A percentile compares a stretch with the other conserved stretches of the same genome.
Evolutionary conservation across 805 yeast genomes (phyloP).

Genomic region (Lipomyces lipofer): DNA sequence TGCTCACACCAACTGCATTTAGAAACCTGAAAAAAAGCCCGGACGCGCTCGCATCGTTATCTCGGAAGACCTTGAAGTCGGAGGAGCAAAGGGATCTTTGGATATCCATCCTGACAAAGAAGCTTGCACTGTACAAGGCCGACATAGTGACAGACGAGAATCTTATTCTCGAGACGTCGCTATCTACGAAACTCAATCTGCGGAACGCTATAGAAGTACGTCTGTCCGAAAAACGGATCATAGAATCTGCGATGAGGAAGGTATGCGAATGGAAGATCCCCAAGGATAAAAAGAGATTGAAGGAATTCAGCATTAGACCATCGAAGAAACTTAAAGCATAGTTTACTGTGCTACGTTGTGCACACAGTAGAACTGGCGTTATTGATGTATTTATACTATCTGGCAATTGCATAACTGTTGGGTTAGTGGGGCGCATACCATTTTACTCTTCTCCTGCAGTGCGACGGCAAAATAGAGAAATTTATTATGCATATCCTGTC

Average conservation of each 20-base stretch:
- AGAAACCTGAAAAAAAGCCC: conserved; percentile 17
- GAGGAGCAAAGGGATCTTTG: conserved; percentile 27
- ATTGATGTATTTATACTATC: too few species aligned
- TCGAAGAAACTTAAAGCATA: too few species aligned
- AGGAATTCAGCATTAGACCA: conserved; percentile 8
- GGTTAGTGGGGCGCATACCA: too few species aligned
- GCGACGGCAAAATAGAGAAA: too few species aligned
- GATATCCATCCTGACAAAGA: conserved; percentile 16
- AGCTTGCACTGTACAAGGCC: conserved; percentile 16
- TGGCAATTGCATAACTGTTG: too few species aligned
- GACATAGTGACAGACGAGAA: conserved; percentile 30
- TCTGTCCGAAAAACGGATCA: conserved; percentile 25
- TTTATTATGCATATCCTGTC: too few species aligned
- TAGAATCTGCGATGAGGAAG: conserved; percentile 11
- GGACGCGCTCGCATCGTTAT: conserved; percentile 4
- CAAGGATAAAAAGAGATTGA: conserved; percentile 5
- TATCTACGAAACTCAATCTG: conserved; percentile 8
- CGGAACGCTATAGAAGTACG: conserved; percentile 29
- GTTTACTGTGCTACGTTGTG: too few species aligned
- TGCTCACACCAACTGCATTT: conserved; percentile 21
- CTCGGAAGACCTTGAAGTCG: conserved; percentile 22
- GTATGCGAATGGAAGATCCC: conserved; percentile 22
- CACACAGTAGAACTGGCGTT: too few species aligned
- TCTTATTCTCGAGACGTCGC: conserved; percentile 14
- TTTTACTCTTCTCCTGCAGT: too few species aligned